phyloP scores from a whole-genome alignment of 2,329 filamentous ascomycete species.

The Xylaria sp. region DNA sequence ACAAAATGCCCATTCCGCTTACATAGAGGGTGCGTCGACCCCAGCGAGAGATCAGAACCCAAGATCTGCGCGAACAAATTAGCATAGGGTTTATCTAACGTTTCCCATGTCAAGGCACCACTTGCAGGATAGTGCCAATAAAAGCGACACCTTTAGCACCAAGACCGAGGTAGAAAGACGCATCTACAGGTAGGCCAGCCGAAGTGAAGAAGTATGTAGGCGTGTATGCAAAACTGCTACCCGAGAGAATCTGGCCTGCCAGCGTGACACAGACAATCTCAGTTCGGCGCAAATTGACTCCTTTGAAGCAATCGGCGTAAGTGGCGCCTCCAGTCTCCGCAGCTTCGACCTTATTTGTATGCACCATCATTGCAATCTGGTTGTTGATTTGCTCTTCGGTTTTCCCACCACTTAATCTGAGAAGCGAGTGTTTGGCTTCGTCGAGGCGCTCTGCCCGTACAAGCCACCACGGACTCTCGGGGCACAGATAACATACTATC shows the following conservation, averaged over 20 bases:
- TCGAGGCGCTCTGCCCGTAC: slow-evolving; percentile 47
- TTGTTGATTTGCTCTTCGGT: slow-evolving; percentile 45
- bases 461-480: slow-evolving; percentile 55
- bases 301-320: slow-evolving; percentile 56
- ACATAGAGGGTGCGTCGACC: slow-evolving; percentile 50
- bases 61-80: slow-evolving; percentile 45
- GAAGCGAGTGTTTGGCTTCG: slow-evolving; percentile 44
- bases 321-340: slow-evolving; percentile 47
- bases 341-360: slow-evolving; percentile 52
- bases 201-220: slow-evolving; percentile 47
- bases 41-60: slow-evolving; percentile 46
- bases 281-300: slow-evolving; percentile 50
- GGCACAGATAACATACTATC: slow-evolving; percentile 47
- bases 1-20: slow-evolving; percentile 47
- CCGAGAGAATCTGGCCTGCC: slow-evolving; percentile 43
- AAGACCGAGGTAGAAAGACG: slow-evolving; percentile 43
- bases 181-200: slow-evolving; percentile 41
- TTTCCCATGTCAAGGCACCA: slow-evolving; percentile 28
- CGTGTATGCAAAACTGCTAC: slow-evolving; percentile 47
- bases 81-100: neutral
- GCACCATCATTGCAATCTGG: slow-evolving; percentile 51
- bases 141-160: slow-evolving; percentile 45
- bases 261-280: slow-evolving; percentile 50
- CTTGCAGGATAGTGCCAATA: slow-evolving; percentile 46
- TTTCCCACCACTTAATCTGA: slow-evolving; percentile 42